Evolutionary conservation across 116 monocot genomes (phyloP), one percentile per base, ranked within the genome.

Genomic region (Papilionanthe hybrid): DNA sequence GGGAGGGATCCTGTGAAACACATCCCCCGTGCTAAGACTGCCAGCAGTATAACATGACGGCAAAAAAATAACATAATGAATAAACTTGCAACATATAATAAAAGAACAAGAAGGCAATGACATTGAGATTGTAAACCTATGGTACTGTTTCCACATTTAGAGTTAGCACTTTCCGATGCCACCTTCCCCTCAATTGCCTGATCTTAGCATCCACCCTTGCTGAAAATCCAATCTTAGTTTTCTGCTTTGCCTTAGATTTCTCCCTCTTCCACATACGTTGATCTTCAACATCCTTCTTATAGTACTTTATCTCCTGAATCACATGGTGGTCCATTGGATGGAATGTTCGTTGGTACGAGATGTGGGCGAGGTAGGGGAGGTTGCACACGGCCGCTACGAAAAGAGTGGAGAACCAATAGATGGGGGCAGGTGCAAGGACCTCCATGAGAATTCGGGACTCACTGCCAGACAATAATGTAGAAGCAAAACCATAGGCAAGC

Each of bases 251-350:
- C 75, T 86, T 86, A 3, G 78, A 75, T 41, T 53, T 82, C 74
- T 86, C 86, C 66, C 78, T 82, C 42, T 58, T 83, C 83, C 83
- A 83, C 83, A 83, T 83, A 4, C 48, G 20, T 42, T 78, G 83
- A 22, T 83, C 83, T 15, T 83, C 72, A 49, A 78, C 53, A 63
- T 83, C 83, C 78, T 83, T 83, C 78, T 47, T 78, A 9, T 53
- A 77, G 58, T 78, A 27, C 53, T 83, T 83, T 15, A 86, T 49
- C 85, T 83, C 81, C 75, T 92, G 90, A 42, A 88, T 79, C 79
- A 87, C 80, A 27, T 88, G 81, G 73, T 91, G 88, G 72, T 86
- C 86, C 91, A 91, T 84, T 0, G 91, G 91, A 67, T 84, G 78
- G 53, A 88, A 82, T n/a, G 68, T 37, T 73, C 82, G 86, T 48